Evolutionary conservation across 768 basidiomycete genomes (phyloP).

Genomic region (Gyrodon lividus): DNA sequence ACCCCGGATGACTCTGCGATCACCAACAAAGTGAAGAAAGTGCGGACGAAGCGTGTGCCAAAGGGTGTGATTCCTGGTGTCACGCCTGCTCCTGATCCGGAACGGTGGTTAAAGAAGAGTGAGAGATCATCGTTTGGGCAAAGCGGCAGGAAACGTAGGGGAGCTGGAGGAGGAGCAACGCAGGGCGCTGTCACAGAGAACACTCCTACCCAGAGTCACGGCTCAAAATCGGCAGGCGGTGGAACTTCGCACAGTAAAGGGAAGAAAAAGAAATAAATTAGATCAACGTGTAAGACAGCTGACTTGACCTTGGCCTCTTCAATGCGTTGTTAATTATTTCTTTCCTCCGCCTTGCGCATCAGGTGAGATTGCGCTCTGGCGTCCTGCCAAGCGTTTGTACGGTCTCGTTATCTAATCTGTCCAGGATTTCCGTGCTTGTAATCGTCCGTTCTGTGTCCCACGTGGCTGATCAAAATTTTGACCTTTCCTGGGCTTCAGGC

Average conservation of each 20-base stretch:
- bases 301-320: conserved; percentile 12
- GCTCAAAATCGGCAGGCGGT: conserved; percentile 37
- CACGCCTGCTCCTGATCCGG: conserved; percentile 81
- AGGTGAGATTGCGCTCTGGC: conserved; percentile 18
- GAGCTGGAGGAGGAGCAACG: conserved; percentile 59
- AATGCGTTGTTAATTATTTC: conserved; percentile 23
- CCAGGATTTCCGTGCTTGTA: neutral
- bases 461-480: conserved; percentile 7
- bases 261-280: conserved; percentile 66
- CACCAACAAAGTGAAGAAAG: conserved; percentile 44
- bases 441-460: conserved; percentile 11
- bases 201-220: conserved; percentile 19
- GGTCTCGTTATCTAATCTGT: conserved; percentile 31
- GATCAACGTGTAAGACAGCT: conserved; percentile 20
- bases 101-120: conserved; percentile 87
- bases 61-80: conserved; percentile 75
- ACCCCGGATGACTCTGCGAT: conserved; percentile 36
- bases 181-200: conserved; percentile 52
- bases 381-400: conserved; percentile 15
- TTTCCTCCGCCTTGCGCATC: conserved; percentile 13
- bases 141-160: conserved; percentile 52
- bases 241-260: conserved; percentile 44
- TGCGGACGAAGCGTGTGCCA: conserved; percentile 67
- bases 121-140: conserved; percentile 61
- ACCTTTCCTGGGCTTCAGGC: neutral